A percentile compares a stretch with the other conserved stretches of the same genome.
Evolutionary conservation across 805 yeast species (phyloP).

Genomic region (Wickerhamomyces ciferrii): DNA sequence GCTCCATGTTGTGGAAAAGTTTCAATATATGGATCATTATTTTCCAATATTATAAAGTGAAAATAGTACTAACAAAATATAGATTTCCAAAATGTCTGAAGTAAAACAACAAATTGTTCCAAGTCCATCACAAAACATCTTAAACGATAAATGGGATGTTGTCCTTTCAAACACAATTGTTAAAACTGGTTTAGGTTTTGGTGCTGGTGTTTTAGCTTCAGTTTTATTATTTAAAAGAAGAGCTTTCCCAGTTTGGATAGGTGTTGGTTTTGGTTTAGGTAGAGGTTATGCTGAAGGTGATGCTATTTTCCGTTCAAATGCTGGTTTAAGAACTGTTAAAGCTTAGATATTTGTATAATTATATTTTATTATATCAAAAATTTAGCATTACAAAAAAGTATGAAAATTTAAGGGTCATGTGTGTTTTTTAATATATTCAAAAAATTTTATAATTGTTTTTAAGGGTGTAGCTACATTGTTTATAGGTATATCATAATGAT

Average conservation of each 20-base stretch:
- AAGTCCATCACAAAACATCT: slow-evolving; percentile 49
- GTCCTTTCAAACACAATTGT: slow-evolving; percentile 91
- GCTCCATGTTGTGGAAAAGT: too few species aligned
- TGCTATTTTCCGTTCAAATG: slow-evolving; percentile 83
- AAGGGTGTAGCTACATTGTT: too few species aligned
- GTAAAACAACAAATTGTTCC: slow-evolving; percentile 19
- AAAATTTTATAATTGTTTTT: not conserved
- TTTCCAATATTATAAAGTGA: not conserved
- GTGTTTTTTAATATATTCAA: not conserved
- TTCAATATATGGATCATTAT: not conserved
- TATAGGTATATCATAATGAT: not conserved
- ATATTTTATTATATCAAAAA: too few species aligned
- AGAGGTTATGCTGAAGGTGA: slow-evolving; percentile 98
- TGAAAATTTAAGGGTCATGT: not conserved
- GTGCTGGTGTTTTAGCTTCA: slow-evolving; percentile 92
- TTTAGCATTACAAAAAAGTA: not conserved
- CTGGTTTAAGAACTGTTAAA: slow-evolving; percentile 71
- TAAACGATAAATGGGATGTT: slow-evolving; percentile 87
- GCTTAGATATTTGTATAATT: too few species aligned
- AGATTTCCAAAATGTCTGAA: slow-evolving; percentile 11
- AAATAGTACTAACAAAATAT: not conserved
- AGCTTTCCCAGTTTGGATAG: slow-evolving; percentile 97
- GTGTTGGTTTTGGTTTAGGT: slow-evolving; percentile 96
- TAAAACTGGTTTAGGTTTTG: slow-evolving; percentile 94
- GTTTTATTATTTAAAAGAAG: slow-evolving; percentile 89